Evolutionary conservation across 2,329 filamentous ascomycete genomes (phyloP).

Genomic region (Tetracladium maxilliforme): DNA sequence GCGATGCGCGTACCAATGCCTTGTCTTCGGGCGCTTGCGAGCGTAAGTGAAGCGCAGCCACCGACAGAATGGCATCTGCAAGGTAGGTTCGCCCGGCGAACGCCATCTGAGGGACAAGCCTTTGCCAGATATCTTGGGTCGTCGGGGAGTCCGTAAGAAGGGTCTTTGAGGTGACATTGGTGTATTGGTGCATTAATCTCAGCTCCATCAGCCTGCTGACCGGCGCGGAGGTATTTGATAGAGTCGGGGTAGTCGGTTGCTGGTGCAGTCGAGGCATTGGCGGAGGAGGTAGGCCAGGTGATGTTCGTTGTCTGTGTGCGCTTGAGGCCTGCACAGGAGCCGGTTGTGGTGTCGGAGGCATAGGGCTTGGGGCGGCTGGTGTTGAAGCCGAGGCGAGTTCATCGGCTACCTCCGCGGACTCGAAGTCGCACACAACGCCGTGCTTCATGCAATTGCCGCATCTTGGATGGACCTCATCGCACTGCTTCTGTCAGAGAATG

Average conservation of each 20-base stretch:
- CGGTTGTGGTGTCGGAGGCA: conserved; percentile 20
- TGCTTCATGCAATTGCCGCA: conserved; percentile 55
- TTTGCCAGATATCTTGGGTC: conserved; percentile 42
- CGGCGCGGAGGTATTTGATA: conserved; percentile 4
- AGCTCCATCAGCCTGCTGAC: conserved; percentile 31
- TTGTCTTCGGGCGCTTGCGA: conserved; percentile 40
- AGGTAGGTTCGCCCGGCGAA: conserved; percentile 46
- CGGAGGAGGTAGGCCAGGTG: conserved; percentile 3
- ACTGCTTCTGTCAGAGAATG: conserved; percentile 21
- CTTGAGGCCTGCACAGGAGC: too few relatives aligned
- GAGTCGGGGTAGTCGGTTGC: conserved; percentile 1
- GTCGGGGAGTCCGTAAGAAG: conserved; percentile 33
- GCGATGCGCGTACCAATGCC: conserved; percentile 43
- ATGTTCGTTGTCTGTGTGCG: too few relatives aligned
- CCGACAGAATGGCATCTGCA: conserved; percentile 47
- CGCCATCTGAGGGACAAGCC: conserved; percentile 43
- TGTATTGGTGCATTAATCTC: conserved; percentile 50
- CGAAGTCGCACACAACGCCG: conserved; percentile 52
- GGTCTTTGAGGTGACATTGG: conserved; percentile 42
- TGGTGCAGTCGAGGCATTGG: too few relatives aligned
- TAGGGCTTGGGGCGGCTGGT: conserved; percentile 6
- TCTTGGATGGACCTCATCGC: conserved; percentile 49
- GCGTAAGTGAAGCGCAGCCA: conserved; percentile 48
- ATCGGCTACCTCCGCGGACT: too few relatives aligned
- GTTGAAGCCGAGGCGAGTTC: conserved; percentile 20